A percentile compares a stretch with the other conserved stretches of the same genome.
Conservation (phyloP, 192 early-diverging fungal genomes). For the Backusella liffmaniae region DNA sequence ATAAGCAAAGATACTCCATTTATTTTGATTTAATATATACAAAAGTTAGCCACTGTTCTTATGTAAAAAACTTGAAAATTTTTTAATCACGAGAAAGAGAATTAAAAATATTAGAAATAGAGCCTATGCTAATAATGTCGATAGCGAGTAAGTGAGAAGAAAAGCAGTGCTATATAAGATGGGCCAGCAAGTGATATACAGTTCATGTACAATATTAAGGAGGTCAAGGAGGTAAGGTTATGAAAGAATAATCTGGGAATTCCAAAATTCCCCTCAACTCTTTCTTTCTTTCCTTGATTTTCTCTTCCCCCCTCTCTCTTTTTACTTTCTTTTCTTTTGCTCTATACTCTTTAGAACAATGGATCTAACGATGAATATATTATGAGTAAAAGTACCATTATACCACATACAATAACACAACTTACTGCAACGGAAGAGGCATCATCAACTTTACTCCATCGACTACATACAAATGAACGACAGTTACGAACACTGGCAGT, state of each 20-base stretch:
- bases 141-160: not conserved
- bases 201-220: not conserved
- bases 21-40: not conserved
- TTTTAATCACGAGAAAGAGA: not conserved
- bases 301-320: not conserved
- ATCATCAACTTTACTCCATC: slow-evolving; percentile 10
- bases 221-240: not conserved
- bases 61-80: no score
- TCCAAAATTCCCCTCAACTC: not conserved
- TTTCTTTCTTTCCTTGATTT: not conserved
- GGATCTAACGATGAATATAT: slow-evolving; percentile 3
- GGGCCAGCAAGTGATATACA: not conserved
- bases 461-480: slow-evolving; percentile 16
- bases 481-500: slow-evolving; percentile 9
- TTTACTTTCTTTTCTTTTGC: not conserved
- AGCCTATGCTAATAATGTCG: not conserved
- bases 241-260: slow-evolving; percentile 6
- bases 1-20: not conserved
- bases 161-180: not conserved
- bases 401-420: slow-evolving; percentile 2
- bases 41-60: not conserved
- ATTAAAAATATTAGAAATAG: not conserved
- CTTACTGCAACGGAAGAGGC: not conserved
- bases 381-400: slow-evolving; percentile 7
- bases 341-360: not conserved